These are phyloP conservation scores for Coniosporium apollinis DNA, from an alignment of 495 filamentous ascomycete species.

Conservation along the genomic window DNA sequence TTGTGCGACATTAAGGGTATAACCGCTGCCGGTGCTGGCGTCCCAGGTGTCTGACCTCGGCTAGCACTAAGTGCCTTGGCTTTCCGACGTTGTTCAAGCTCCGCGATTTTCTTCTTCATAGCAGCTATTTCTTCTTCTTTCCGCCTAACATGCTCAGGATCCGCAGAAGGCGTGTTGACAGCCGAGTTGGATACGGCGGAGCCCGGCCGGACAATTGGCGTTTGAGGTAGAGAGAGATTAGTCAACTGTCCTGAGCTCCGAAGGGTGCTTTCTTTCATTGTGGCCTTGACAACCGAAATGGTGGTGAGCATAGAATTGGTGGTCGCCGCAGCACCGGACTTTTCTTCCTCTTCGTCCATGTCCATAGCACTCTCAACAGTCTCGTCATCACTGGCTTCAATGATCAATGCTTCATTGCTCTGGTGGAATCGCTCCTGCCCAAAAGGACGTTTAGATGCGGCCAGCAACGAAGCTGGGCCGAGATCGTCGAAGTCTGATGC, in stretches of 20 bases:
- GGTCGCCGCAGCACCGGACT: background rate
- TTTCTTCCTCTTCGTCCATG: conserved; percentile 5
- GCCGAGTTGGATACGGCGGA: conserved; percentile 15
- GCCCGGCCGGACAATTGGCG: too few species aligned
- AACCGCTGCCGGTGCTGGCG: too few species aligned
- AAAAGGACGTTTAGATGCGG: conserved; percentile 41
- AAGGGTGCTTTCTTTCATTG: too few species aligned
- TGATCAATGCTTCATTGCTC: conserved; percentile 34
- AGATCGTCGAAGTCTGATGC: conserved; percentile 65
- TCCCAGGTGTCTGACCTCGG: too few species aligned
- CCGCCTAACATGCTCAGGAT: conserved; percentile 40
- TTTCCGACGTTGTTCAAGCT: conserved; percentile 53
- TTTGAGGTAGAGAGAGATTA: too few species aligned
- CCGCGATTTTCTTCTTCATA: conserved; percentile 59
- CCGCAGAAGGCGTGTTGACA: conserved; percentile 22
- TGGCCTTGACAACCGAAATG: too few species aligned
- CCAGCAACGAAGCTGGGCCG: conserved; percentile 13
- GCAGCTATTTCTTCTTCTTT: conserved; percentile 57
- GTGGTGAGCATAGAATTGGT: background rate
- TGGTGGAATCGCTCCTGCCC: conserved; percentile 32
- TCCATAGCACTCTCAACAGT: conserved; percentile 25
- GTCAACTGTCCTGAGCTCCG: too few species aligned
- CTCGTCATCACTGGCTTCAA: conserved; percentile 65
- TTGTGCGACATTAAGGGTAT: too few species aligned
- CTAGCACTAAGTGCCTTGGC: too few species aligned